Conservation (phyloP, 257 asterid genomes). For the Voacanga thouarsii region DNA sequence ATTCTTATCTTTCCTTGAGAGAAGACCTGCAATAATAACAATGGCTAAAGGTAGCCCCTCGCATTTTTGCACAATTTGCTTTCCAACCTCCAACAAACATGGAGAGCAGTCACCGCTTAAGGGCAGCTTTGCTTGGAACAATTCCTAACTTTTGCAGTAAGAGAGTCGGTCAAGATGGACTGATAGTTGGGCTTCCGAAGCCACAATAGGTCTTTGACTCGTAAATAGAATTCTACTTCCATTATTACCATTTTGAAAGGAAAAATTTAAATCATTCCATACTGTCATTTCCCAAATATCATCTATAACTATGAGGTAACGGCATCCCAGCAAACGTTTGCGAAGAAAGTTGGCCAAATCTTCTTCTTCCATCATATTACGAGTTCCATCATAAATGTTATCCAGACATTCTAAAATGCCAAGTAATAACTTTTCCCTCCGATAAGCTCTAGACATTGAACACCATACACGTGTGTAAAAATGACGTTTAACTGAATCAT, state of each 20-base stretch:
- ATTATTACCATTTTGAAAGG: slow-evolving; percentile 8
- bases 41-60: slow-evolving; percentile 4
- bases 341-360: slow-evolving; percentile 7
- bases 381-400: neutral
- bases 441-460: neutral
- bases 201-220: slow-evolving; percentile 7
- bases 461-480: slow-evolving; percentile 6
- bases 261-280: neutral
- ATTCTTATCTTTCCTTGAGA: neutral
- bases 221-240: slow-evolving; percentile 23
- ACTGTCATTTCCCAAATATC: slow-evolving; percentile 15
- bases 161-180: neutral
- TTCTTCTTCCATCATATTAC: neutral
- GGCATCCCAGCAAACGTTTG: slow-evolving; percentile 3
- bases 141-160: slow-evolving; percentile 4
- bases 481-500: neutral
- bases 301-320: slow-evolving; percentile 21
- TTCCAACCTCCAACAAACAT: neutral
- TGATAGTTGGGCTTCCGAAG: neutral
- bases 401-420: neutral
- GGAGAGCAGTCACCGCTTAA: neutral
- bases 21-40: neutral
- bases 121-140: neutral
- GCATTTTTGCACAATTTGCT: neutral
- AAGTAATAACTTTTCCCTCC: neutral